Conservation (phyloP, 2,329 filamentous ascomycete species). For the Penicillium sp. region DNA sequence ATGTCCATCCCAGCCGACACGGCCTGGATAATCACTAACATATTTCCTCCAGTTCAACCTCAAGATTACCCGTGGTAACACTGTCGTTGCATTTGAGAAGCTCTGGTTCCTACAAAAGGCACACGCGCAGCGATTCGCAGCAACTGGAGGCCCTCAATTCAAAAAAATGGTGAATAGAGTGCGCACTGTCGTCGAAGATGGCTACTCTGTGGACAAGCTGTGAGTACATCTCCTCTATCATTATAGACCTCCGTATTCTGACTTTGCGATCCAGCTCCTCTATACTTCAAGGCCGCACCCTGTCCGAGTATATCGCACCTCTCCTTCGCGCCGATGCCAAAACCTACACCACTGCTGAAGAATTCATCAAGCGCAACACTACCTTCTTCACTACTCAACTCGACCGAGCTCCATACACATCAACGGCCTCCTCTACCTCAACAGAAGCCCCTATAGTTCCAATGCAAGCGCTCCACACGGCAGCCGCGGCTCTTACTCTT, state of each 20-base stretch:
- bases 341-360: slow-evolving; percentile 61
- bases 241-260: not conserved
- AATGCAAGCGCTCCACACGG: slow-evolving; percentile 51
- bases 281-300: slow-evolving; percentile 41
- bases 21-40: slow-evolving; percentile 31
- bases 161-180: slow-evolving; percentile 49
- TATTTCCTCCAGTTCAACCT: slow-evolving; percentile 68
- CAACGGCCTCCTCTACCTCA: slow-evolving; percentile 23
- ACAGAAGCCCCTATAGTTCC: slow-evolving; percentile 34
- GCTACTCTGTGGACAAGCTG: slow-evolving; percentile 36
- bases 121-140: slow-evolving; percentile 62
- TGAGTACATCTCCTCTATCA: slow-evolving; percentile 25
- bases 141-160: slow-evolving; percentile 51
- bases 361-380: slow-evolving; percentile 62
- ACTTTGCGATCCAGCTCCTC: slow-evolving; percentile 29
- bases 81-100: slow-evolving; percentile 80
- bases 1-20: slow-evolving; percentile 36
- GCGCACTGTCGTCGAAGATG: slow-evolving; percentile 35
- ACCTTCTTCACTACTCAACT: slow-evolving; percentile 62
- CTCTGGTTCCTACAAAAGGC: slow-evolving; percentile 78
- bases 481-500: slow-evolving; percentile 51
- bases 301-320: slow-evolving; percentile 56
- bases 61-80: slow-evolving; percentile 90
- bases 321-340: slow-evolving; percentile 62
- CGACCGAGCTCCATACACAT: slow-evolving; percentile 34